These are phyloP conservation scores for Neonectria magnoliae DNA, from an alignment of 2,329 filamentous ascomycete species.

Conservation along the genomic window DNA sequence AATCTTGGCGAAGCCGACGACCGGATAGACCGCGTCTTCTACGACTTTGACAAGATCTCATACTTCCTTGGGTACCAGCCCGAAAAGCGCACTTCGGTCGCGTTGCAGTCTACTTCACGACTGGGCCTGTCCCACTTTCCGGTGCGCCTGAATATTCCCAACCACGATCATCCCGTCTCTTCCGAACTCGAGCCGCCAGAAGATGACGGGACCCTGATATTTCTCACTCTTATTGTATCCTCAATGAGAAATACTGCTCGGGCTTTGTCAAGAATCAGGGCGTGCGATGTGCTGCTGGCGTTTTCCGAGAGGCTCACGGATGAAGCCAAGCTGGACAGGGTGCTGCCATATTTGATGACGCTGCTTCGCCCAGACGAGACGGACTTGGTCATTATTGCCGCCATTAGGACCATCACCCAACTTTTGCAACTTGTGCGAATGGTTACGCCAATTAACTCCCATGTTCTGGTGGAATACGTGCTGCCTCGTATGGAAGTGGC, in stretches of 20 bases:
- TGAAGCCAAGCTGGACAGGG: conserved; percentile 93
- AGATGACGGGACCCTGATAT: conserved; percentile 93
- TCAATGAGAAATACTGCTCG: conserved; percentile 90
- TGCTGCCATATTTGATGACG: conserved; percentile 88
- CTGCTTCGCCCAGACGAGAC: conserved; percentile 79
- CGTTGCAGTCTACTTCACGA: conserved; percentile 46
- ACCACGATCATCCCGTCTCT: conserved; percentile 77
- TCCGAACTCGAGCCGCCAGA: conserved; percentile 68
- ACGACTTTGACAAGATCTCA: conserved; percentile 97
- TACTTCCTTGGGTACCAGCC: conserved; percentile 86
- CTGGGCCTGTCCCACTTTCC: conserved; percentile 76
- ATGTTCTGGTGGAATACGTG: conserved; percentile 75
- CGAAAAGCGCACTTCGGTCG: conserved; percentile 50
- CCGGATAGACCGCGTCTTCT: conserved; percentile 90
- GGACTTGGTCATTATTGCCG: conserved; percentile 85
- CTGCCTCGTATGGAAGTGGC: conserved; percentile 70
- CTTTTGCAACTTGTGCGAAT: conserved; percentile 86
- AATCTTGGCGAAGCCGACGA: conserved; percentile 91
- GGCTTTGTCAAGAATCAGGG: conserved; percentile 85
- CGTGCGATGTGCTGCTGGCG: conserved; percentile 89
- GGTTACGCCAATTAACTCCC: conserved; percentile 81
- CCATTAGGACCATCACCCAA: conserved; percentile 87
- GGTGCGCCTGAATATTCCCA: conserved; percentile 85
- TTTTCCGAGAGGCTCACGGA: conserved; percentile 93
- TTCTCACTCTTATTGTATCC: conserved; percentile 87